Conservation (phyloP, 768 basidiomycete genomes). For the Plicaturopsis crispa region DNA sequence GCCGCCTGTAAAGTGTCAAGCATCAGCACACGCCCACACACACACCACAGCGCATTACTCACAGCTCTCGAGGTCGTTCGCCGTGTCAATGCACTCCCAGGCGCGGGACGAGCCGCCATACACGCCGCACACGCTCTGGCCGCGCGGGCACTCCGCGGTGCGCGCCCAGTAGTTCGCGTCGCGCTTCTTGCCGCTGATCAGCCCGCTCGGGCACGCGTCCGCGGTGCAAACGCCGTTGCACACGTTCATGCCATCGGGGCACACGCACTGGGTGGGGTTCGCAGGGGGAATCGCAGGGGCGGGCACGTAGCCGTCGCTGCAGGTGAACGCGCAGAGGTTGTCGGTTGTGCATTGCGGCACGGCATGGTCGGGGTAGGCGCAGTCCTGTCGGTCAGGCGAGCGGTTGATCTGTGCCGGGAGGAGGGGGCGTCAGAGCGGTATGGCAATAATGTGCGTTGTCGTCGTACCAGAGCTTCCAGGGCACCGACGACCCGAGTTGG, state of each 20-base stretch:
- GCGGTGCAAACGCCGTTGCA: constrained; percentile 45
- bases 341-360: constrained; percentile 24
- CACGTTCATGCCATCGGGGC: constrained; percentile 29
- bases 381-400: constrained; percentile 15
- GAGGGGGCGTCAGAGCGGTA: not conserved
- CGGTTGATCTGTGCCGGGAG: constrained; percentile 18
- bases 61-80: constrained; percentile 46
- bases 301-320: constrained; percentile 33
- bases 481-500: constrained; percentile 17
- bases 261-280: constrained; percentile 32
- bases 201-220: constrained; percentile 21
- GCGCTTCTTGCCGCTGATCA: constrained; percentile 22
- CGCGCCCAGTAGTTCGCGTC: constrained; percentile 22
- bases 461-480: constrained; percentile 29
- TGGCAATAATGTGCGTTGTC: not conserved
- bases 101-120: constrained; percentile 26
- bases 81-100: constrained; percentile 44
- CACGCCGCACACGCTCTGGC: constrained; percentile 35
- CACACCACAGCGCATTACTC: constrained; percentile 13
- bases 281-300: constrained; percentile 19
- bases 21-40: not conserved
- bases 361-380: constrained; percentile 34
- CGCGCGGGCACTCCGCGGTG: constrained; percentile 27
- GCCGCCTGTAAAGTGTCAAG: constrained; percentile 28
- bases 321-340: constrained; percentile 37